These are phyloP conservation scores for Umbelopsis vinacea DNA, from an alignment of 192 early-diverging fungal genomes.

Conservation along the genomic window DNA sequence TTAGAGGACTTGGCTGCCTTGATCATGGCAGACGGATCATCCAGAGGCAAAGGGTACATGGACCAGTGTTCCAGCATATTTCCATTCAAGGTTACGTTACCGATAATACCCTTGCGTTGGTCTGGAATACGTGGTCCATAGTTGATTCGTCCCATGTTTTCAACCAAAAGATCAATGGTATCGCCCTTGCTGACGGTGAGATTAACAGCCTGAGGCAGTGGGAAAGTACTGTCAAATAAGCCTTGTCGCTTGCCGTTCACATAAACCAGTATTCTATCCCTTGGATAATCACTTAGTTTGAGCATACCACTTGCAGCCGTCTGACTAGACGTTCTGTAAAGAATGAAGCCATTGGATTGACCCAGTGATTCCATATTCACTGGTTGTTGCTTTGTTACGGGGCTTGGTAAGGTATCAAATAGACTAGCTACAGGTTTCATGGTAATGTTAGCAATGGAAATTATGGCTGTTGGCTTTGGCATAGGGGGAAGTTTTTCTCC, in stretches of 20 bases:
- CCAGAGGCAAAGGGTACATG: not conserved
- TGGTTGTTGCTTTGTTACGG: not conserved
- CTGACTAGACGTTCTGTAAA: not conserved
- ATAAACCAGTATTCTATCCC: constrained; percentile 16
- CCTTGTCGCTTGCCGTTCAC: constrained; percentile 19
- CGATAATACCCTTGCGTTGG: constrained; percentile 18
- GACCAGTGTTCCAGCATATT: constrained; percentile 1
- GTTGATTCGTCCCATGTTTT: constrained; percentile 19
- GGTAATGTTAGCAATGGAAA: not conserved
- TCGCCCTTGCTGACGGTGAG: not conserved
- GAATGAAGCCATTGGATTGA: not conserved
- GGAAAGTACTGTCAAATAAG: constrained; percentile 11
- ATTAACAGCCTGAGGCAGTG: constrained; percentile 2
- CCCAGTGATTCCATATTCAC: constrained; percentile 20
- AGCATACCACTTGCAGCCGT: not conserved
- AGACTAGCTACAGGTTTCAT: not conserved
- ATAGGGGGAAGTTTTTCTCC: not conserved
- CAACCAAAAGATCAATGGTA: not conserved
- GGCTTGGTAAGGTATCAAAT: not conserved
- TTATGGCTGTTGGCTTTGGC: constrained; percentile 11
- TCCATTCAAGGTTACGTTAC: constrained; percentile 5
- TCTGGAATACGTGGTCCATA: constrained; percentile 15
- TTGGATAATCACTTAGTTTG: not conserved
- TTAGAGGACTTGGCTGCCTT: not conserved
- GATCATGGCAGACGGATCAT: not conserved